Conservation (phyloP, 192 early-diverging fungal species). For the Pilaira anomala region DNA sequence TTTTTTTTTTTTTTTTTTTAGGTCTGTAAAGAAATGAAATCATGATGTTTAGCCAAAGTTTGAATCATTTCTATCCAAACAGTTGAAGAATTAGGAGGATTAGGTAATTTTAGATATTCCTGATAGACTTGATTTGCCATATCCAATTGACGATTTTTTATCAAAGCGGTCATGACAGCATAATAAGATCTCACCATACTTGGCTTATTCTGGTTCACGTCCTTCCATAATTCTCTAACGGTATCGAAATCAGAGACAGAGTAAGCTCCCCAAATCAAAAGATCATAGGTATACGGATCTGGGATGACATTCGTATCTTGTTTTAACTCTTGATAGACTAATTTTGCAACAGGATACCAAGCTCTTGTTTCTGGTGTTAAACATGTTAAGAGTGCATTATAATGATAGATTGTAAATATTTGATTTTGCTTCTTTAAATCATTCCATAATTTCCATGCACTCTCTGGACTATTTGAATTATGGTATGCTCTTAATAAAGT, state of each 20-base stretch:
- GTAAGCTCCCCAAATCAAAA: slow-evolving; percentile 20
- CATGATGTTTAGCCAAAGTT: slow-evolving; percentile 1
- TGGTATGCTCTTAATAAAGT: neutral
- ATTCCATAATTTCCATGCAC: slow-evolving; percentile 20
- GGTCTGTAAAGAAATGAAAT: neutral
- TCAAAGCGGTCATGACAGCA: neutral
- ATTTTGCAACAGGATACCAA: slow-evolving; percentile 17
- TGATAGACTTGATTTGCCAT: slow-evolving; percentile 3
- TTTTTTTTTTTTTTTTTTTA: too few relatives aligned
- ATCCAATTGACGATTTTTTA: neutral
- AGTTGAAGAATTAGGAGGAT: slow-evolving; percentile 1
- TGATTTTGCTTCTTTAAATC: neutral
- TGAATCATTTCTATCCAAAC: slow-evolving; percentile 11
- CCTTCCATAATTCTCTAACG: neutral
- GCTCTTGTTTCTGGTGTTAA: neutral
- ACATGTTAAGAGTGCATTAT: slow-evolving; percentile 15
- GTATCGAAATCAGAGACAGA: slow-evolving; percentile 8
- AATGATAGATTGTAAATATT: slow-evolving; percentile 1
- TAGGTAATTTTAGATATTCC: neutral
- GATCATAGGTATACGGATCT: slow-evolving; percentile 15
- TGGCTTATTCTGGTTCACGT: neutral
- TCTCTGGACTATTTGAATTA: slow-evolving; percentile 6
- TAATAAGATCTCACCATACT: slow-evolving; percentile 8
- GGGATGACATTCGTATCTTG: neutral
- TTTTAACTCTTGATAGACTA: slow-evolving; percentile 15